Evolutionary conservation across 768 basidiomycete species (phyloP).

Genomic region (Piloderma croceum): DNA sequence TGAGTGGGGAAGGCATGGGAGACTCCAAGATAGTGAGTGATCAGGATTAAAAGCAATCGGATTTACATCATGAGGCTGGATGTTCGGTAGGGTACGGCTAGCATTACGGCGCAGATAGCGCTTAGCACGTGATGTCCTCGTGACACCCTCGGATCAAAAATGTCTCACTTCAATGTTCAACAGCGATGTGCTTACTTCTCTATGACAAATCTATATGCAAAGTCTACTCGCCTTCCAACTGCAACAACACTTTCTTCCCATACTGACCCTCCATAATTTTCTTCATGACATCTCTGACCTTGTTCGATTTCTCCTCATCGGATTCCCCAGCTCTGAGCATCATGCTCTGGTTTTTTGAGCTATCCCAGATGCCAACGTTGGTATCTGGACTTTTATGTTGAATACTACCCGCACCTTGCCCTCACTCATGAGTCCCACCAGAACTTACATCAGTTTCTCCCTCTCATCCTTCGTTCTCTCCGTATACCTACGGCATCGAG

Average conservation of each 20-base stretch:
- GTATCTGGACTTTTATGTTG: too few species aligned
- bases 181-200: too few species aligned
- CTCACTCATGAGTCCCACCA: constrained; percentile 48
- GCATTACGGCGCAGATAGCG: too few species aligned
- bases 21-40: neutral
- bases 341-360: constrained; percentile 62
- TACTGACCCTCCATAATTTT: constrained; percentile 31
- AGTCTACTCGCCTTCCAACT: constrained; percentile 21
- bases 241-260: constrained; percentile 48
- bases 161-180: too few species aligned
- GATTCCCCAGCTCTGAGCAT: constrained; percentile 36
- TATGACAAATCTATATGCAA: neutral
- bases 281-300: constrained; percentile 29
- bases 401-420: constrained; percentile 39
- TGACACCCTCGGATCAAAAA: too few species aligned
- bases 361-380: too few species aligned
- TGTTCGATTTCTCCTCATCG: constrained; percentile 32
- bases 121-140: too few species aligned
- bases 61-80: too few species aligned
- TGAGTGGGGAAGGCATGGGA: too few species aligned
- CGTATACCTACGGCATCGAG: too few species aligned
- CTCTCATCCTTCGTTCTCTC: constrained; percentile 44
- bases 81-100: too few species aligned
- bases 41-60: too few species aligned
- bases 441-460: constrained; percentile 41